phyloP scores from a whole-genome alignment of 2,329 filamentous ascomycete species.

The Cadophora gregata region DNA sequence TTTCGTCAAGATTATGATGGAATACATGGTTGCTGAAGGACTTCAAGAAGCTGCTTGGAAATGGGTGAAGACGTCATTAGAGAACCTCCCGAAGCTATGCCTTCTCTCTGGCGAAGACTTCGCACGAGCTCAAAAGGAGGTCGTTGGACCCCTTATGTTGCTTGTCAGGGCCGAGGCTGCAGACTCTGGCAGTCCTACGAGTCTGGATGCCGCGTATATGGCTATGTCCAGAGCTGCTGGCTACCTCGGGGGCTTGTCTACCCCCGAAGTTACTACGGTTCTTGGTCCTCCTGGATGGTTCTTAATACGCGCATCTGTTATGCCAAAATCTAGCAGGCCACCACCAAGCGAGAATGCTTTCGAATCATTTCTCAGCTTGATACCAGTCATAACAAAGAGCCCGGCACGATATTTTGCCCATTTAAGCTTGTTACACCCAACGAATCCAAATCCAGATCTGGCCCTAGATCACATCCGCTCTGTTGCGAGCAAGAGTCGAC shows the following conservation, averaged over 20 bases:
- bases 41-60: constrained; percentile 39
- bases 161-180: constrained; percentile 31
- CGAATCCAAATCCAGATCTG: constrained; percentile 33
- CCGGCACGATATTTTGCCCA: constrained; percentile 26
- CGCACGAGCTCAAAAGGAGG: constrained; percentile 13
- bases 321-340: constrained; percentile 7
- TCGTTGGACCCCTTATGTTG: constrained; percentile 27
- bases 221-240: constrained; percentile 30
- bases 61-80: constrained; percentile 38
- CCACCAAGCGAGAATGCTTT: constrained; percentile 29
- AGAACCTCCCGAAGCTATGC: constrained; percentile 17
- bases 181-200: constrained; percentile 7
- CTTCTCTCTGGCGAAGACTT: constrained; percentile 13
- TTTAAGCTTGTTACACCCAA: constrained; percentile 38
- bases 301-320: constrained; percentile 23
- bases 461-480: constrained; percentile 33
- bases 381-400: constrained; percentile 25
- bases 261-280: constrained; percentile 11
- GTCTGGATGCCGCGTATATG: constrained; percentile 34
- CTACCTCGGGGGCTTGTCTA: constrained; percentile 22
- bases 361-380: constrained; percentile 33
- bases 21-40: constrained; percentile 43
- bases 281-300: constrained; percentile 26
- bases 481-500: not conserved
- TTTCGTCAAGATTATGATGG: constrained; percentile 37